phyloP scores from a whole-genome alignment of 2,329 filamentous ascomycete species.

The Pestalotiopsis fici region DNA sequence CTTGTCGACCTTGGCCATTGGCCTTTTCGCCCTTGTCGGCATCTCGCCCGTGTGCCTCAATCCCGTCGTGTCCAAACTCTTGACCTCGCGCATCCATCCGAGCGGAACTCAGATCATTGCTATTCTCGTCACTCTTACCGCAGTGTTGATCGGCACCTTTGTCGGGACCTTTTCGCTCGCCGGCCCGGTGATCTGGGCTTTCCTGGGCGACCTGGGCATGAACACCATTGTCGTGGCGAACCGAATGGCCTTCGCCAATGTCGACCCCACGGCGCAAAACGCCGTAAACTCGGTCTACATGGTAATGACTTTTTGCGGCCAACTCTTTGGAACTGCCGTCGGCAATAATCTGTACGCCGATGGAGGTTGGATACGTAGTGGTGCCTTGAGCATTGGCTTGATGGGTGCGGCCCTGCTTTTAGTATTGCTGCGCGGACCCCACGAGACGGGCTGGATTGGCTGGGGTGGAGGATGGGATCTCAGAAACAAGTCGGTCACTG shows the following conservation, averaged over 20 bases:
- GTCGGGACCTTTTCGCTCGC: conserved; percentile 31
- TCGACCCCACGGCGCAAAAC: conserved; percentile 31
- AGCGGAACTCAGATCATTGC: conserved; percentile 24
- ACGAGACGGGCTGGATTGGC: conserved; percentile 31
- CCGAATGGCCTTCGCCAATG: conserved; percentile 29
- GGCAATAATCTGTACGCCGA: conserved; percentile 31
- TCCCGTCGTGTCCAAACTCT: conserved; percentile 22
- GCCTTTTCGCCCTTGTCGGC: conserved; percentile 28
- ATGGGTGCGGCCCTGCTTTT: conserved; percentile 24
- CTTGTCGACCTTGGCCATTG: conserved; percentile 24
- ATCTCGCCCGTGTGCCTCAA: conserved; percentile 28
- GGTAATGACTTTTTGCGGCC: conserved; percentile 32
- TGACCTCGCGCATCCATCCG: conserved; percentile 25
- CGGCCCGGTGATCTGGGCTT: conserved; percentile 31
- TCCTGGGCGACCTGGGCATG: conserved; percentile 32
- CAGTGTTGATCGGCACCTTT: conserved; percentile 28
- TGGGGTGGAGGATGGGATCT: conserved; percentile 32
- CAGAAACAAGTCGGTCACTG: conserved; percentile 14
- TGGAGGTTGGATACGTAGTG: conserved; percentile 30
- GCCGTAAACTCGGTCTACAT: conserved; percentile 38
- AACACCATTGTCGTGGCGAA: conserved; percentile 32
- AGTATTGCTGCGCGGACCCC: conserved; percentile 24
- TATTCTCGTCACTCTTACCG: conserved; percentile 16
- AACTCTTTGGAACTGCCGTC: conserved; percentile 32
- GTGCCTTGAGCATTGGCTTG: conserved; percentile 30